Base-by-base conservation (phyloP, 345 rosid genomes). In the Eucalyptus victrix region DNA sequence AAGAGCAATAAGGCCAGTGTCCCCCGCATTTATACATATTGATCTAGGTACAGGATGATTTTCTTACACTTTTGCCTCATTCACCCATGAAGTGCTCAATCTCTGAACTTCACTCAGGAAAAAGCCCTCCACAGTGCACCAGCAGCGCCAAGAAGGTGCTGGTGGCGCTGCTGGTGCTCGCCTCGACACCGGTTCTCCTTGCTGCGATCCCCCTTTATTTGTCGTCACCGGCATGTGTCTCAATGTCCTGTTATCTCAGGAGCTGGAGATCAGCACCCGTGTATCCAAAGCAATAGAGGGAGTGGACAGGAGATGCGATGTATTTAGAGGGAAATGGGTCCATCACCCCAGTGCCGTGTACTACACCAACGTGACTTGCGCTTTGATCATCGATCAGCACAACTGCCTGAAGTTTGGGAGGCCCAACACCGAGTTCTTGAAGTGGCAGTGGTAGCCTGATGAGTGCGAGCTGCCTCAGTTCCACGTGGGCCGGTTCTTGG, bases 341-440 rank as follows among this genome's bases (percentile, higher is more conserved):
- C 92, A 88, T 19, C 24, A 90, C 47, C 90, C 90, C 2, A 81
- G 69, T 49, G 94, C 86, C 72, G 91, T 92, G 23, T 91, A 93
- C 90, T 93, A 94, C 88, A 88, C 93, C 6, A 92, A 91, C 9
- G 69, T 85, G 53, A 93, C 93, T 9, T 94, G 96, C 88, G 80
- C 45, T 44, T 87, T 91, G 34, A 93, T 93, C 67, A 62, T 81
- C 21, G 94, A 93, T 87, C 94, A 89, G 88, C 93, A 93, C 40
- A 94, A 93, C 89, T 94, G 95, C 93, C 91, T 93, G 80, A 94
- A 92, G 91, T 89, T 89, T 49, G 96, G 95, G 51, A 94, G 94
- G 87, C 91, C 93, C 15, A 94, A 93, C 42, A 87, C 90, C 17
- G 93, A 92, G 85, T 93, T 89, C 91, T 90, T 92, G 93, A 93